Evolutionary conservation across 1,284 basidiomycete genomes (phyloP), one percentile per base, ranked within the genome.

Genomic region (Afroboletus lepidellus): DNA sequence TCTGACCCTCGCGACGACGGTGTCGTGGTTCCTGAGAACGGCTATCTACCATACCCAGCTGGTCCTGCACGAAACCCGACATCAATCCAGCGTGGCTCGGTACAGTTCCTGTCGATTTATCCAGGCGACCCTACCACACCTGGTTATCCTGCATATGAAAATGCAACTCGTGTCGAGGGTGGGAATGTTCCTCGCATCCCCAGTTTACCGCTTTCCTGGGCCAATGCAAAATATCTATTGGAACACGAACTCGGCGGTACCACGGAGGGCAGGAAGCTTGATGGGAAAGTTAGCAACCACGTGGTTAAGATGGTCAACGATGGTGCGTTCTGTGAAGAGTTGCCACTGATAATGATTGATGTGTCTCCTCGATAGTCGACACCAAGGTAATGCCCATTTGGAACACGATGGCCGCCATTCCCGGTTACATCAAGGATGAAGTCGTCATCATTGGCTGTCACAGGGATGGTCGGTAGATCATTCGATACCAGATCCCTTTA

Each of bases 1-100:
- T 85, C 84, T 15, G 95, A 98, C 71, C 89, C 90, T 13, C 85
- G 84, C 49, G 93, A 97, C 64, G 94, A 98, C 63, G 93, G 93
- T 20, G 79, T 78, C 37, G 85, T 94, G 29, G 92, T 87, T 3
- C 80, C 81, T 20, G 82, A 81, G 53, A 93, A 95, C 57, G 91
- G 90, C 3, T 90, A 85, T 63, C 70, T 76, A 39, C 74, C 83
- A 16, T 91, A 97, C 69, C 96, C 95, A 1, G 75, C 82, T 16
- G 94, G 95, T 0, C 93, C 94, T 27, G 94, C 93, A 37, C 81
- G 92, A 36, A 91, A 94, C 68, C 91, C 90, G 0, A 84, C 83
- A 8, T 80, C 88, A 3, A 84, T 95, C 12, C 87, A 98, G 70
- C 84, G 95, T 43, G 96, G 95, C 18, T 89, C 85, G 27, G 93